Conservation (phyloP, 2,329 filamentous ascomycete species). For the Incumbomyces delicatus region DNA sequence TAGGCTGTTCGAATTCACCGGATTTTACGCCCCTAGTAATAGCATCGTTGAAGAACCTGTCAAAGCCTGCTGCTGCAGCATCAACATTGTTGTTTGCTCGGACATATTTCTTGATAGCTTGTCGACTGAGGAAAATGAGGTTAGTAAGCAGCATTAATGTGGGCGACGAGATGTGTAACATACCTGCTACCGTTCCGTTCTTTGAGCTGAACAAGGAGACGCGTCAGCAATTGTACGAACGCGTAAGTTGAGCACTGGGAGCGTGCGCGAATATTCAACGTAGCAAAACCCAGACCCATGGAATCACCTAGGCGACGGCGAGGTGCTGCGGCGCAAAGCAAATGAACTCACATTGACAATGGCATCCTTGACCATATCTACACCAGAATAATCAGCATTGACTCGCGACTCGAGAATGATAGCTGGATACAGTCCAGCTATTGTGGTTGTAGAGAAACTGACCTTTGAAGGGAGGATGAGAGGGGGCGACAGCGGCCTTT, state of each 20-base stretch:
- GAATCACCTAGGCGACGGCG: slow-evolving; percentile 22
- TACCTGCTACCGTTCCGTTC: slow-evolving; percentile 62
- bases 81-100: slow-evolving; percentile 63
- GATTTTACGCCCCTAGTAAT: slow-evolving; percentile 74
- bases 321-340: slow-evolving; percentile 36
- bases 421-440: neutral
- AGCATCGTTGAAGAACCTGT: slow-evolving; percentile 75
- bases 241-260: no score
- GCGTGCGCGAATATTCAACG: no score
- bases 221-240: slow-evolving; percentile 36
- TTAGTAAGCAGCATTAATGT: slow-evolving; percentile 12
- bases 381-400: slow-evolving; percentile 42
- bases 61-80: slow-evolving; percentile 49
- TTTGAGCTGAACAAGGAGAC: slow-evolving; percentile 49
- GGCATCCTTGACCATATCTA: slow-evolving; percentile 66
- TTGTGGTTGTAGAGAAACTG: slow-evolving; percentile 34
- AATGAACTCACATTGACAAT: slow-evolving; percentile 58
- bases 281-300: no score
- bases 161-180: slow-evolving; percentile 24
- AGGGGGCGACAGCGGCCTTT: slow-evolving; percentile 44
- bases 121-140: slow-evolving; percentile 43
- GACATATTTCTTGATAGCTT: slow-evolving; percentile 67
- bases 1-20: slow-evolving; percentile 79
- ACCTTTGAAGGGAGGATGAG: slow-evolving; percentile 60
- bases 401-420: slow-evolving; percentile 35